Conservation (phyloP, 2,329 filamentous ascomycete genomes). For the Myrmaecium sp. region DNA sequence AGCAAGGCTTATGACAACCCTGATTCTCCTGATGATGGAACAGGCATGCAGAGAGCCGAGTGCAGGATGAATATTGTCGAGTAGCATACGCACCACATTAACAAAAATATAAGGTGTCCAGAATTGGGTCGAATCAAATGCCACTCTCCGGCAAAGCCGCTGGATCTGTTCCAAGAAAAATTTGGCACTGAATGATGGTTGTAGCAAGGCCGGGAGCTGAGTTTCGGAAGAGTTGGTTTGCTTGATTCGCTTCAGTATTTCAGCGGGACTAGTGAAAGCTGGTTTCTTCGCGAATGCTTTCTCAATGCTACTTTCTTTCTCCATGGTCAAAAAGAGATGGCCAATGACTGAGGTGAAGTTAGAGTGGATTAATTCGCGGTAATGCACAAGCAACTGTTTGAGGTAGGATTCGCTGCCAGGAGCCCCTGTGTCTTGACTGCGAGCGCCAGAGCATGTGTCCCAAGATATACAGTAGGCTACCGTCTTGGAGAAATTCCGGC, state of each 20-base stretch:
- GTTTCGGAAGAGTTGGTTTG: constrained; percentile 47
- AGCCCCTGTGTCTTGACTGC: constrained; percentile 7
- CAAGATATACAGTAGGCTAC: constrained; percentile 73
- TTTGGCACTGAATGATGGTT: constrained; percentile 70
- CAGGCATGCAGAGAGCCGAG: constrained; percentile 77
- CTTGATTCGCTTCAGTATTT: constrained; percentile 53
- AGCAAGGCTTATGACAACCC: constrained; percentile 63
- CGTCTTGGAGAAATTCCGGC: constrained; percentile 55
- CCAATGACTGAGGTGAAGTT: constrained; percentile 66
- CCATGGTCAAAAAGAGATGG: constrained; percentile 57
- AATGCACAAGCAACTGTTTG: constrained; percentile 52
- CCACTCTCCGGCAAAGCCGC: constrained; percentile 57
- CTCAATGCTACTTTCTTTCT: constrained; percentile 60
- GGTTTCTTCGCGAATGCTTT: constrained; percentile 45
- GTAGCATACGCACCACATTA: constrained; percentile 56
- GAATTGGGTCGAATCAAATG: constrained; percentile 44
- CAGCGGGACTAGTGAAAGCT: constrained; percentile 40
- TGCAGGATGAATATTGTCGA: constrained; percentile 67
- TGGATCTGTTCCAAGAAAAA: constrained; percentile 60
- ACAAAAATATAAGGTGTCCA: constrained; percentile 65
- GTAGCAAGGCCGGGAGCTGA: constrained; percentile 58
- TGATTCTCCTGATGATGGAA: constrained; percentile 69
- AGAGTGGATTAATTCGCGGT: constrained; percentile 43
- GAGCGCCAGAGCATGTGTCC: constrained; percentile 40
- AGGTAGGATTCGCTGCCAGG: constrained; percentile 24